Evolutionary conservation across 192 early-diverging fungal species (phyloP).

Genomic region (Cetraspora pellucida): DNA sequence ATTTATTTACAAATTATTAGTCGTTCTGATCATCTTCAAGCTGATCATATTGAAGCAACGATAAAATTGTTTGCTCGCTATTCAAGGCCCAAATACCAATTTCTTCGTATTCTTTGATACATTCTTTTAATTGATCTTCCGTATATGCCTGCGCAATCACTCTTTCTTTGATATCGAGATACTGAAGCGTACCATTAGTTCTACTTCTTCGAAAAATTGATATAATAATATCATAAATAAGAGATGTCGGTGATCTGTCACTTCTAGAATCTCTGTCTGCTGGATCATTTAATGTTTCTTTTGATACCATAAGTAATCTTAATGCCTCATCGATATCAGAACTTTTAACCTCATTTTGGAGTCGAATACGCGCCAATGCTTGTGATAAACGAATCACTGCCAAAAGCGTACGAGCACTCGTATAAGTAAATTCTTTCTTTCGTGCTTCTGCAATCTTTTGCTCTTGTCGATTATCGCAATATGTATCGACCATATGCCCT

Average conservation of each 20-base stretch:
- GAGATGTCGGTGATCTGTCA: slow-evolving; percentile 56
- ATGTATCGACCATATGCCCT: slow-evolving; percentile 86
- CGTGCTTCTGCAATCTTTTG: slow-evolving; percentile 55
- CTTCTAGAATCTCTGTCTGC: slow-evolving; percentile 42
- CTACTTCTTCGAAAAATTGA: slow-evolving; percentile 59
- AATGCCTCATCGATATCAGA: slow-evolving; percentile 88
- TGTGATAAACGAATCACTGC: slow-evolving; percentile 83
- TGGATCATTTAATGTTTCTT: slow-evolving; percentile 76
- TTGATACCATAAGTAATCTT: slow-evolving; percentile 88
- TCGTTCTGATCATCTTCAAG: too few relatives aligned
- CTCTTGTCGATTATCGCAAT: slow-evolving; percentile 74
- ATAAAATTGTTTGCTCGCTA: slow-evolving; percentile 48
- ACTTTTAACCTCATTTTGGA: slow-evolving; percentile 63
- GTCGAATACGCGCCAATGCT: slow-evolving; percentile 80
- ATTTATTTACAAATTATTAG: too few relatives aligned
- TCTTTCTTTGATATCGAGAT: slow-evolving; percentile 63
- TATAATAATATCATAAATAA: slow-evolving; percentile 80
- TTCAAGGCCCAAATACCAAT: slow-evolving; percentile 74
- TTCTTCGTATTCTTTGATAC: slow-evolving; percentile 72
- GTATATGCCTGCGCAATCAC: slow-evolving; percentile 78
- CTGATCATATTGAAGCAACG: too few relatives aligned
- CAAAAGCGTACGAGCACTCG: slow-evolving; percentile 83
- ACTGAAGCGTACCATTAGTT: slow-evolving; percentile 54
- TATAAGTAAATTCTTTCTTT: slow-evolving; percentile 75
- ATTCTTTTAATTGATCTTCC: slow-evolving; percentile 73